Evolutionary conservation across 2,329 filamentous ascomycete genomes (phyloP).

Genomic region (Ophiognomonia clavigignenti-juglandacearum): DNA sequence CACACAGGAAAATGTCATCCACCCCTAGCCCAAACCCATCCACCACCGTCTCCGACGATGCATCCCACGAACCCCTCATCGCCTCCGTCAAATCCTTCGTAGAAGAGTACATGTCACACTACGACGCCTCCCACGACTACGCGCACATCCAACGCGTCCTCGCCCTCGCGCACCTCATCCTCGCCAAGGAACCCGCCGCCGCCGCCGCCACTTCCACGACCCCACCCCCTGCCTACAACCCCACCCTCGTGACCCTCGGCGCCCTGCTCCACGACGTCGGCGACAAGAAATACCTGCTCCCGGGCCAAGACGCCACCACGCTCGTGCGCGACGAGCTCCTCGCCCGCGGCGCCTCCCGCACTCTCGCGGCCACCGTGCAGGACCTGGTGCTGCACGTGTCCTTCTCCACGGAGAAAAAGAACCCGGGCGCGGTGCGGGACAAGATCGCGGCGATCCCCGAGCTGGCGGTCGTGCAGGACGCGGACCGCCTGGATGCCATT

Average conservation of each 20-base stretch:
- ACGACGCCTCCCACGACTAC: conserved; percentile 87
- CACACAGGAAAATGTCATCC: too few species aligned
- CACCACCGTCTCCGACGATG: neutral
- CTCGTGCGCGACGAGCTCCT: conserved; percentile 52
- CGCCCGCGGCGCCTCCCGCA: conserved; percentile 49
- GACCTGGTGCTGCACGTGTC: conserved; percentile 73
- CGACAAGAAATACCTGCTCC: conserved; percentile 72
- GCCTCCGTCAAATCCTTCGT: conserved; percentile 57
- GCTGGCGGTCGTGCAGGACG: conserved; percentile 83
- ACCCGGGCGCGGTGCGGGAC: conserved; percentile 52
- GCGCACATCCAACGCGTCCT: conserved; percentile 77
- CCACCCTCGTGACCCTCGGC: conserved; percentile 57
- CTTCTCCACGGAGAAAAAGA: conserved; percentile 67
- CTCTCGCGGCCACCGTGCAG: conserved; percentile 64
- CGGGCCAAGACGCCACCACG: conserved; percentile 52
- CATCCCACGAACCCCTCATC: conserved; percentile 33
- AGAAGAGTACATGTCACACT: conserved; percentile 66
- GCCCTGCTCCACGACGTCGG: conserved; percentile 85
- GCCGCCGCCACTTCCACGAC: conserved; percentile 17
- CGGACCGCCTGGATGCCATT: conserved; percentile 83
- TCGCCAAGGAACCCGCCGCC: conserved; percentile 39
- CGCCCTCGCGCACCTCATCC: conserved; percentile 61
- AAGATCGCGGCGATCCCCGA: conserved; percentile 66
- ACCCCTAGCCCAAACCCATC: too few species aligned
- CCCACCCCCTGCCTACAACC: conserved; percentile 32